Evolutionary conservation across 2,329 filamentous ascomycete species (phyloP), one percentile per base, ranked within the genome.

Genomic region (Bipolaris gigantea): DNA sequence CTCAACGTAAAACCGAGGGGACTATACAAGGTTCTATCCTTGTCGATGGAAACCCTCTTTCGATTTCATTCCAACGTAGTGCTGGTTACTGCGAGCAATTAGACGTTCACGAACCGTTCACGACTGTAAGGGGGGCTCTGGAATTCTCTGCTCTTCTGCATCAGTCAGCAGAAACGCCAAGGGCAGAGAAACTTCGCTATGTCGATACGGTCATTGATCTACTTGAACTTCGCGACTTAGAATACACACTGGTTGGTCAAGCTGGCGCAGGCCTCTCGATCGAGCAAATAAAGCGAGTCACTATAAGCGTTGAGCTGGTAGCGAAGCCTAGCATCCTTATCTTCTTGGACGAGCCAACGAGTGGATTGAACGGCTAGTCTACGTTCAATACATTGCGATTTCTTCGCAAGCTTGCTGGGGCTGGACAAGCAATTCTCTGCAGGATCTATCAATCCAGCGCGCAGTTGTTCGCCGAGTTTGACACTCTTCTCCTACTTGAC

Each of bases 361-460:
- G 90, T 21, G 92, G 92, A 78, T 85, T 96, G 19, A 92, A 96
- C 75, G 89, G 85, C 1, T 55, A 60, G 30, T 94, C 91, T 2
- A 92, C 91, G 0, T 96, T 89, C 89, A 88, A 89, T 51, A 96
- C 96, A 66, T 81, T 89, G 46, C 86, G 88, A 69, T 82, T 96
- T 8, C 83, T 97, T 33, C 87, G 92, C 73, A 96, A 93, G 75
- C 82, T 96, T 16, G 89, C 90, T 57, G 87, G 92, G 70, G 87
- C 84, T 57, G 92, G 92, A 13, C 62, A 66, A 46, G 91, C 92
- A 42, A 89, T 97, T 71, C 85, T 97, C 10, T 95, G 90, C 76
- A 96, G 92, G 0, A 96, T 96, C 57, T 92, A 97, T 73, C 92
- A 97, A 74, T 92, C 92, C 13, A 95, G 90, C 4, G 90, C 91